Evolutionary conservation across 2,329 filamentous ascomycete genomes (phyloP), one percentile per base, ranked within the genome.

Genomic region (Phyllosticta citribraziliensis): DNA sequence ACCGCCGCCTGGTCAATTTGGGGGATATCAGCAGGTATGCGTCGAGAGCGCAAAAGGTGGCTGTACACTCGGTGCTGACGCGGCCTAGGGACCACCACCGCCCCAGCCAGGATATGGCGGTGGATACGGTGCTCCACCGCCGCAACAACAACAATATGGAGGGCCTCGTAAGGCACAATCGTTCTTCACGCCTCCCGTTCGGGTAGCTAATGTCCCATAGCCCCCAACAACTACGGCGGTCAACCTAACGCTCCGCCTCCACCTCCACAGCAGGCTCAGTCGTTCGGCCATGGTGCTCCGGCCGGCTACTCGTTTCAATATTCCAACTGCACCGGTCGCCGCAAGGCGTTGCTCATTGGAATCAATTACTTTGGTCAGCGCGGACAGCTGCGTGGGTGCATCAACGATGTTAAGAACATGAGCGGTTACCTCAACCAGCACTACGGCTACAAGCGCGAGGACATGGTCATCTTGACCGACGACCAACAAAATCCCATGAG

Each of bases 381-480:
- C 62, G 92, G 92, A 27, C 89, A 97, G 79, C 80, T 97, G 55
- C 82, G 91, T 62, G 93, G 93, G 54, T 97, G 93, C 71, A 97
- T 97, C 79, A 97, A 97, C 72, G 93, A 97, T 72, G 93, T 97
- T 52, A 89, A 92, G 76, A 97, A 97, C 78, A 96, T 97, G 91
- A 96, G 91, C 22, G 82, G 83, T 56, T 97, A 96, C 72, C 79
- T 97, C 62, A 89, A 90, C 65, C 85, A 92, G 74, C 86, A 91
- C 70, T 97, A 95, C 73, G 89, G 89, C 30, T 97, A 97, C 74
- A 91, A 91, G 76, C 82, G 91, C 62, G 93, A 97, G 75, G 92
- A 97, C 71, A 97, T 97, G 93, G 93, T 97, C 20, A 87, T 94
- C 64, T 82, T 97, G 72, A 97, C 93, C 50, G 93, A 97, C 71